These are phyloP conservation scores for Fomitopsis palustris DNA, from an alignment of 1,284 basidiomycete species.

Conservation along the genomic window DNA sequence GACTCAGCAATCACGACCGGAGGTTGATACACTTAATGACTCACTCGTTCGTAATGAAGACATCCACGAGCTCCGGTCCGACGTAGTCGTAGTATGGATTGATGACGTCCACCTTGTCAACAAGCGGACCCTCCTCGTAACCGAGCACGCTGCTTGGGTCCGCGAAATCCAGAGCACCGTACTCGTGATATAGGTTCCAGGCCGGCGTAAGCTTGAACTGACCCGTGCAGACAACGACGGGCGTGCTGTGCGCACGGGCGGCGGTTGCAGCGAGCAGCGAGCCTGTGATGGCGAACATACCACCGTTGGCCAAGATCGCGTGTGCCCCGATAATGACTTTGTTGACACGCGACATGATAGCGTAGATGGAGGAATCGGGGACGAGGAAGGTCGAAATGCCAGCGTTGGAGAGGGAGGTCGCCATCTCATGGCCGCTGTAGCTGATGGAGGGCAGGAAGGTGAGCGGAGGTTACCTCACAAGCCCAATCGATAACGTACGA, in stretches of 20 bases:
- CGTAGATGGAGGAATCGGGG: slow-evolving; percentile 93
- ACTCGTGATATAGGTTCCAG: slow-evolving; percentile 91
- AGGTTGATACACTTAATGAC: slow-evolving; percentile 30
- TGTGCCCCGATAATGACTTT: slow-evolving; percentile 95
- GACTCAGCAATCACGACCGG: background rate
- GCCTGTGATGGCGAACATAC: slow-evolving; percentile 87
- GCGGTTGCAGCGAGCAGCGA: slow-evolving; percentile 84
- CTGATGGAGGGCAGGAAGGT: slow-evolving; percentile 35
- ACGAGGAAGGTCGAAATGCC: slow-evolving; percentile 94
- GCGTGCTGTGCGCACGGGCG: slow-evolving; percentile 89
- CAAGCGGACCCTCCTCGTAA: slow-evolving; percentile 73
- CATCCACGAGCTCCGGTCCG: slow-evolving; percentile 86
- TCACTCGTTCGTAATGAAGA: slow-evolving; percentile 96
- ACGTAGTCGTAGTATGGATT: slow-evolving; percentile 97
- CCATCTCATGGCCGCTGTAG: slow-evolving; percentile 85
- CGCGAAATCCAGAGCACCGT: slow-evolving; percentile 83
- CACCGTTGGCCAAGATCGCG: slow-evolving; percentile 93
- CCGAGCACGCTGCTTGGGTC: slow-evolving; percentile 82
- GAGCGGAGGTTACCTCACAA: background rate
- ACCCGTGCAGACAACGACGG: slow-evolving; percentile 91
- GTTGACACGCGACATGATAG: slow-evolving; percentile 95
- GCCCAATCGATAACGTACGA: slow-evolving; percentile 43
- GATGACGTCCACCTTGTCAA: slow-evolving; percentile 84
- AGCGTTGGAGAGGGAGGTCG: slow-evolving; percentile 69
- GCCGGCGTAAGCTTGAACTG: slow-evolving; percentile 95